Evolutionary conservation across 305 asterid genomes (phyloP).

Genomic region (Fraxinus velutina): DNA sequence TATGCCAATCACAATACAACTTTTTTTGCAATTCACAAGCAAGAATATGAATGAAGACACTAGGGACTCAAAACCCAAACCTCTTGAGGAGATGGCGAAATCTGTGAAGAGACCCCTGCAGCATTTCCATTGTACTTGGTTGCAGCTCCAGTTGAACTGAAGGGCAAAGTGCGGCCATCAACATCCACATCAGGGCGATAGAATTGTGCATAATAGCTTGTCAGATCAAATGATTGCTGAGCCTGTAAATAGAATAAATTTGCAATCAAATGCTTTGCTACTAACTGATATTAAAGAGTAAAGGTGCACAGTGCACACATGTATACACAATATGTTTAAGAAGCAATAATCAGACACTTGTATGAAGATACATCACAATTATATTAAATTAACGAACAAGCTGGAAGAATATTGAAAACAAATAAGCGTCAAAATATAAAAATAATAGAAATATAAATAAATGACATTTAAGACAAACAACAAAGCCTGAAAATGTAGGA

Average conservation of each 20-base stretch:
- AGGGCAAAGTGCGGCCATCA: conserved; percentile 85
- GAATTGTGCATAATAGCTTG: conserved; percentile 70
- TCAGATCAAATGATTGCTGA: conserved; percentile 78
- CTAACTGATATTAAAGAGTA: not conserved
- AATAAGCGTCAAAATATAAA: conserved; percentile 1
- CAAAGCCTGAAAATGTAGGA: conserved; percentile 59
- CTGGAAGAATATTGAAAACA: conserved; percentile 11
- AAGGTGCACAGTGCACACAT: not conserved
- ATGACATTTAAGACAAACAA: conserved; percentile 46
- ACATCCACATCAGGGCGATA: conserved; percentile 64
- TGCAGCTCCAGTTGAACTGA: conserved; percentile 57
- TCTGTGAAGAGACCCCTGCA: conserved; percentile 58
- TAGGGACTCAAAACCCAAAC: conserved; percentile 37
- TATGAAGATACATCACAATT: not conserved
- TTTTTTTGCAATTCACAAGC: not conserved
- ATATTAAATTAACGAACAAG: not conserved
- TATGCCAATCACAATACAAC: not conserved
- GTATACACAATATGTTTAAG: conserved; percentile 7
- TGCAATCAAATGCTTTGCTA: conserved; percentile 13
- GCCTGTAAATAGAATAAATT: conserved; percentile 43
- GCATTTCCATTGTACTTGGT: conserved; percentile 66
- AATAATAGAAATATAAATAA: conserved; percentile 15
- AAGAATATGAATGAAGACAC: not conserved
- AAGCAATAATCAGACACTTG: conserved; percentile 17
- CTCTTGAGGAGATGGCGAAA: conserved; percentile 80